A percentile compares a stretch with the other conserved stretches of the same genome.
Conservation (phyloP, 148 eudicot species). For the Diospyros kaki region DNA sequence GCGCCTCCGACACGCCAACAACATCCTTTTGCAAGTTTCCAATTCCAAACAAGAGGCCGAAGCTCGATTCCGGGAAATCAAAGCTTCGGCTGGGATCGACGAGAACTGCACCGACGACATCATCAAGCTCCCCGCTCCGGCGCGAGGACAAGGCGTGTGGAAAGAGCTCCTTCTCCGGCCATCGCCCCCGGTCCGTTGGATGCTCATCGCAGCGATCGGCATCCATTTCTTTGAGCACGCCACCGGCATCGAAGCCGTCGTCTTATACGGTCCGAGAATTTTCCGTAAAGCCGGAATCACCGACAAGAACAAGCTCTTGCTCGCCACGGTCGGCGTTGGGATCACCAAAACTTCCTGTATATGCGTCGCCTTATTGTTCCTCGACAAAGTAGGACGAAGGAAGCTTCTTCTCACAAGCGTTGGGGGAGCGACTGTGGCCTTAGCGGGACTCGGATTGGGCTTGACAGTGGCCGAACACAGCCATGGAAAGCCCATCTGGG, state of each 20-base stretch:
- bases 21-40: constrained; percentile 29
- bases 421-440: constrained; percentile 36
- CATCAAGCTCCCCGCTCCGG: neutral
- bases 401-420: constrained; percentile 47
- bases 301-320: constrained; percentile 32
- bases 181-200: constrained; percentile 44
- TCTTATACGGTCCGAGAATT: constrained; percentile 65
- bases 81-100: constrained; percentile 23
- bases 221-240: constrained; percentile 87
- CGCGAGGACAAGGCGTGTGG: constrained; percentile 34
- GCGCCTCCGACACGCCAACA: constrained; percentile 44
- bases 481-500: constrained; percentile 35
- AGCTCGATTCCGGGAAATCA: constrained; percentile 34
- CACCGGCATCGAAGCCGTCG: constrained; percentile 67
- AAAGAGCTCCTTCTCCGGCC: constrained; percentile 51
- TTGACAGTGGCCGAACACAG: constrained; percentile 37
- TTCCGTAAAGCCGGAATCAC: constrained; percentile 63
- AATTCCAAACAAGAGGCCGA: constrained; percentile 56
- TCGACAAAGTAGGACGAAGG: constrained; percentile 67
- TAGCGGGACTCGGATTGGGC: constrained; percentile 35
- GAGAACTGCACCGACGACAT: constrained; percentile 19
- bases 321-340: constrained; percentile 63
- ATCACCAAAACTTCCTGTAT: constrained; percentile 39
- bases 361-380: constrained; percentile 28
- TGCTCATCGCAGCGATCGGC: constrained; percentile 55